phyloP scores from a whole-genome alignment of 352 stramenopile species.

The Phytophthora multivora region DNA sequence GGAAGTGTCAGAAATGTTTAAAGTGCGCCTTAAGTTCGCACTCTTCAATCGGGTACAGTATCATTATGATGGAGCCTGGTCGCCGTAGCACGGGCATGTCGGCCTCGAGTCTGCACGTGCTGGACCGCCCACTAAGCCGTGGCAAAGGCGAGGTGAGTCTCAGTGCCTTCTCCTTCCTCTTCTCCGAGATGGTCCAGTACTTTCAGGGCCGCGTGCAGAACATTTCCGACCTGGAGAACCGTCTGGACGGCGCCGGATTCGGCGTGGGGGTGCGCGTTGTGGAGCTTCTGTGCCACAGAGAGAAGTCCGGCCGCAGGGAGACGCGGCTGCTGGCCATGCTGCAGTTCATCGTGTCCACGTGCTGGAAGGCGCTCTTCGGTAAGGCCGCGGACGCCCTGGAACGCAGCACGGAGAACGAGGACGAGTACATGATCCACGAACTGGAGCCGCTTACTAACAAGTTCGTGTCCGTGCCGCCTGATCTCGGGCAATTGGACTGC shows the following conservation, averaged over 20 bases:
- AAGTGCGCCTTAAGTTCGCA: background rate
- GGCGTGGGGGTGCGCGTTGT: conserved; percentile 95
- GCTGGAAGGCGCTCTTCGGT: conserved; percentile 97
- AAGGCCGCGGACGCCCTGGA: conserved; percentile 97
- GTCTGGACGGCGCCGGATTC: conserved; percentile 95
- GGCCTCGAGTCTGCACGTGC: conserved; percentile 67
- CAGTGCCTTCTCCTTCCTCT: conserved; percentile 97
- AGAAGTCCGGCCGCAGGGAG: conserved; percentile 80
- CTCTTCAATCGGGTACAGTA: background rate
- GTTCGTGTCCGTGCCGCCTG: conserved; percentile 95
- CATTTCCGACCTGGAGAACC: conserved; percentile 95
- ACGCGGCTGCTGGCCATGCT: conserved; percentile 88
- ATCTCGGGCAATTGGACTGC: conserved; percentile 96
- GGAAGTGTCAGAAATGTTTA: too few species aligned
- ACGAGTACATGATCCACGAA: conserved; percentile 99
- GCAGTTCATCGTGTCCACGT: conserved; percentile 94
- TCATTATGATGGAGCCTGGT: conserved; percentile 55
- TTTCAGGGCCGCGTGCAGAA: conserved; percentile 95
- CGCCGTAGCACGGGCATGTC: conserved; percentile 56
- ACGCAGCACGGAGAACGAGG: conserved; percentile 96
- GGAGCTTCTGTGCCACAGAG: conserved; percentile 91
- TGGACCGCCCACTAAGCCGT: conserved; percentile 77
- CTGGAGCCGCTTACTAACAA: conserved; percentile 94
- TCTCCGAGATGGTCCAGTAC: conserved; percentile 98
- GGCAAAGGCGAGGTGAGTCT: conserved; percentile 84